Percentiles rank a stretch among this genome's conserved stretches.
Conservation (phyloP, 371 early-diverging fungal genomes). For the Mucor sp. region DNA sequence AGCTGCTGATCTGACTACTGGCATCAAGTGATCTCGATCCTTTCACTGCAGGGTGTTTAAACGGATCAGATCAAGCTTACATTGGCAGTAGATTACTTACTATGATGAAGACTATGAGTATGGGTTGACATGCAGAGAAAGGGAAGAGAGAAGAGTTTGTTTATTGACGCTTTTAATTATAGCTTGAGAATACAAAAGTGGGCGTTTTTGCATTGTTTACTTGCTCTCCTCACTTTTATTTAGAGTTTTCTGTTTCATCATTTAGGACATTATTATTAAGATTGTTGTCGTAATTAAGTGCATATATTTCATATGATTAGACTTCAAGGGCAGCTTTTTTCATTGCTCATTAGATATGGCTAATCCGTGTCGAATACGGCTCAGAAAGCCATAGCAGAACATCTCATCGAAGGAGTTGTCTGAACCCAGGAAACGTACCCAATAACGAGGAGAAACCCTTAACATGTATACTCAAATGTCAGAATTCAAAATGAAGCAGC, state of each 20-base stretch:
- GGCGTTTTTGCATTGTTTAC: neutral
- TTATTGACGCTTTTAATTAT: neutral
- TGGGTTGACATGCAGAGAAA: neutral
- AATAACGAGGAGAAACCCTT: too few relatives aligned
- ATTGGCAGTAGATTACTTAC: neutral
- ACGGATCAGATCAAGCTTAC: neutral
- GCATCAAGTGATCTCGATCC: slow-evolving; percentile 15
- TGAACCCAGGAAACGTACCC: too few relatives aligned
- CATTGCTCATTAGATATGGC: too few relatives aligned
- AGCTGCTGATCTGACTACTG: neutral
- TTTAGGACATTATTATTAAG: too few relatives aligned
- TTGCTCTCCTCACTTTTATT: neutral
- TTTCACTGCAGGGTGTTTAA: slow-evolving; percentile 2
- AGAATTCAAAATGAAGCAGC: too few relatives aligned
- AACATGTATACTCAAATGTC: too few relatives aligned
- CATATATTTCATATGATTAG: too few relatives aligned
- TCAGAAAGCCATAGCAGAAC: too few relatives aligned
- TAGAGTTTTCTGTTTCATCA: neutral
- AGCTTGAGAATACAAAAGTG: neutral
- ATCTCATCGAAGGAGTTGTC: too few relatives aligned
- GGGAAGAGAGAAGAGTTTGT: neutral
- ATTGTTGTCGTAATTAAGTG: too few relatives aligned
- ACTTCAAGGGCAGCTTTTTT: too few relatives aligned
- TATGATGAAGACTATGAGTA: slow-evolving; percentile 1
- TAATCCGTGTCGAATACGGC: too few relatives aligned